These are phyloP conservation scores for Eucalyptus caleyi DNA, from an alignment of 345 rosid genomes.

Conservation along the genomic window DNA sequence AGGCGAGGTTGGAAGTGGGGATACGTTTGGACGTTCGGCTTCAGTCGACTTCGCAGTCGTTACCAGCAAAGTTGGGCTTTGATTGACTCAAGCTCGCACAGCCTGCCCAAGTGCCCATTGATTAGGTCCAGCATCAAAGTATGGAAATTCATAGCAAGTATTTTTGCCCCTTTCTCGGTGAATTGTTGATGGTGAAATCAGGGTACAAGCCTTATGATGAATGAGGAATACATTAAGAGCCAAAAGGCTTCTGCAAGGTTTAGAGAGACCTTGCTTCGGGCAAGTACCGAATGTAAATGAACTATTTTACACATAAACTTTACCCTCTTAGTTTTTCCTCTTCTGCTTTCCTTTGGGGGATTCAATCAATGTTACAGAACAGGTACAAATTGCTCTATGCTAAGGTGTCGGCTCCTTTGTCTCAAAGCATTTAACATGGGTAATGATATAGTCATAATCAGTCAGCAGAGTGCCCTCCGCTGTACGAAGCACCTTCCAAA, in stretches of 20 bases:
- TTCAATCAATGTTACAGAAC: neutral
- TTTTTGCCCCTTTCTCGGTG: neutral
- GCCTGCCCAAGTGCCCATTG: neutral
- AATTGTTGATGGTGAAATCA: neutral
- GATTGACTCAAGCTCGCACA: neutral
- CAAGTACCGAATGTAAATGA: neutral
- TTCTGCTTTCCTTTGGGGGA: neutral
- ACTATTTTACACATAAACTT: neutral
- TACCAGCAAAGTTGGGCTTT: neutral
- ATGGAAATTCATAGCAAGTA: neutral
- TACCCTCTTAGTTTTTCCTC: neutral
- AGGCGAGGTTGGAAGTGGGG: neutral
- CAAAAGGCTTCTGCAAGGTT: neutral
- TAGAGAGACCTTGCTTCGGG: neutral
- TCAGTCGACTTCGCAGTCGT: neutral
- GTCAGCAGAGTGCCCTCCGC: neutral
- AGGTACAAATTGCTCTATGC: neutral
- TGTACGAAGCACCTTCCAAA: neutral
- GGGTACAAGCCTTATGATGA: neutral
- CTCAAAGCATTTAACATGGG: neutral
- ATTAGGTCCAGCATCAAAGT: neutral
- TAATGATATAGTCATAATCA: neutral
- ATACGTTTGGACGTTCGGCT: neutral
- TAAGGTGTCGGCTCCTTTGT: neutral
- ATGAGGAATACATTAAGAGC: neutral